A percentile compares a stretch with the other conserved stretches of the same genome.
Evolutionary conservation across 2,329 filamentous ascomycete species (phyloP).

Genomic region (Colletotrichum tofieldiae): DNA sequence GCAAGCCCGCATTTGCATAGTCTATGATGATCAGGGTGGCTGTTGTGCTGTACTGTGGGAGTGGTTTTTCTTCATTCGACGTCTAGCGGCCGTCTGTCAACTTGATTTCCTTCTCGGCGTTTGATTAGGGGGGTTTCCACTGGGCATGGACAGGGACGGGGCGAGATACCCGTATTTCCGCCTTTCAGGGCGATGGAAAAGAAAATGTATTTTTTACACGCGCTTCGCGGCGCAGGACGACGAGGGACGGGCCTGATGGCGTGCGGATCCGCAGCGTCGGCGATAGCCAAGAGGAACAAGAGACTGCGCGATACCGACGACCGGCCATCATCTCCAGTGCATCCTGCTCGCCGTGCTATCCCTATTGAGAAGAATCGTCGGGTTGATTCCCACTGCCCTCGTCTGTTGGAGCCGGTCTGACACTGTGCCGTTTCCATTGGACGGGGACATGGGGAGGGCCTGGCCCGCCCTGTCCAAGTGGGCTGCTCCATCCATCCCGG

Average conservation of each 20-base stretch:
- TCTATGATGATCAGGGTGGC: background rate
- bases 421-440: background rate
- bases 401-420: background rate
- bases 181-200: background rate
- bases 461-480: background rate
- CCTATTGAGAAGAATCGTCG: background rate
- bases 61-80: background rate
- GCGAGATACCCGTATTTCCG: background rate
- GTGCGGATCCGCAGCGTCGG: background rate
- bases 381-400: background rate
- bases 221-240: background rate
- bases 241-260: background rate
- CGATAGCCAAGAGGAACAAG: background rate
- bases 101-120: background rate
- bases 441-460: background rate
- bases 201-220: background rate
- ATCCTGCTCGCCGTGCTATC: background rate
- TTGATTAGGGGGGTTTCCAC: background rate
- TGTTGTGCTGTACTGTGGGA: background rate
- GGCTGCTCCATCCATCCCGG: background rate
- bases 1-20: background rate
- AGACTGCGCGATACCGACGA: background rate
- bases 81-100: background rate
- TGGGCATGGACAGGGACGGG: background rate
- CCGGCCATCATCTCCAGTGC: slow-evolving; percentile 4